Conservation (phyloP, 2,329 filamentous ascomycete species). For the Ophiostoma tasmaniense region DNA sequence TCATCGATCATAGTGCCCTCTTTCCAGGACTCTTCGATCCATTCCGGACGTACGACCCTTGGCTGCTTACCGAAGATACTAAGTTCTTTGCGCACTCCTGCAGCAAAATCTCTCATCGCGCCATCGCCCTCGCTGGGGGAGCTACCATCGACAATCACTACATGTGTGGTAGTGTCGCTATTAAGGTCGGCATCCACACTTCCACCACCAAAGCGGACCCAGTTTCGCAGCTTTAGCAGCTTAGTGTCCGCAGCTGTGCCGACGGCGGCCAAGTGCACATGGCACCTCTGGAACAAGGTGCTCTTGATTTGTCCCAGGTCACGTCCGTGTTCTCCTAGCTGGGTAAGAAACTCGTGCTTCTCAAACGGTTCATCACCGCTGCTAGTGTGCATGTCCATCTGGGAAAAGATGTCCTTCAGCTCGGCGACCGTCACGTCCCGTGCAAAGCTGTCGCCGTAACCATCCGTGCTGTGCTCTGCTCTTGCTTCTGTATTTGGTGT, state of each 20-base stretch:
- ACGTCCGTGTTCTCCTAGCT: conserved; percentile 49
- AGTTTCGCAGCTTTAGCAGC: conserved; percentile 35
- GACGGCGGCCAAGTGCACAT: conserved; percentile 33
- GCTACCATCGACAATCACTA: conserved; percentile 46
- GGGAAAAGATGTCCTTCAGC: conserved; percentile 34
- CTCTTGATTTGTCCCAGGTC: conserved; percentile 42
- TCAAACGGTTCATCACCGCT: conserved; percentile 30
- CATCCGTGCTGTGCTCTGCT: conserved; percentile 59
- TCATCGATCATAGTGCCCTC: conserved; percentile 75
- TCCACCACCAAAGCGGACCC: conserved; percentile 63
- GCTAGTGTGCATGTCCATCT: conserved; percentile 21
- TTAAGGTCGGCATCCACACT: conserved; percentile 41
- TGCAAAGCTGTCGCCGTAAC: conserved; percentile 74
- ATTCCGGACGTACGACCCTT: conserved; percentile 58
- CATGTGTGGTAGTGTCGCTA: conserved; percentile 58
- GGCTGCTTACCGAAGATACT: conserved; percentile 48
- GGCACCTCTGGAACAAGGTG: conserved; percentile 43
- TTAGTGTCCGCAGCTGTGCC: neutral
- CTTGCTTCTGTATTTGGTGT: conserved; percentile 45
- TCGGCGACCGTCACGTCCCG: conserved; percentile 43
- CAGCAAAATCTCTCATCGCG: conserved; percentile 30
- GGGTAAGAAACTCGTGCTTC: conserved; percentile 38
- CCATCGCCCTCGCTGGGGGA: conserved; percentile 29
- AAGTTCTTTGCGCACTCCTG: conserved; percentile 38
- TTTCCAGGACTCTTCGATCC: conserved; percentile 74